A percentile compares a stretch with the other conserved stretches of the same genome.
phyloP scores from a whole-genome alignment of 192 early-diverging fungal species.

The Coemansia sp. region DNA sequence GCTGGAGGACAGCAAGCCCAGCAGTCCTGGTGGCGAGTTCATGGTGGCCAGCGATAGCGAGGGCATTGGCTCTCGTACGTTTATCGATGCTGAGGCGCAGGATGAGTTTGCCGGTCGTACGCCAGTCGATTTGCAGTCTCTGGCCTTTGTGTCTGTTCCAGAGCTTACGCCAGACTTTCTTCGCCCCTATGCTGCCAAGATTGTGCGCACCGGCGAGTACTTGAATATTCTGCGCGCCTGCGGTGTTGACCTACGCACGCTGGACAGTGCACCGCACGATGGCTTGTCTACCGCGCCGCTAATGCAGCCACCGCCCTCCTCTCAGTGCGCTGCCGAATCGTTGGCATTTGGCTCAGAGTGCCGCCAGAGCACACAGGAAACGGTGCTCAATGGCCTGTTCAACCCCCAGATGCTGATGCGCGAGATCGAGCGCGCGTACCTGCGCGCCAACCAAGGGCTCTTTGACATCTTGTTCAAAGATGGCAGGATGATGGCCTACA shows the following conservation, averaged over 20 bases:
- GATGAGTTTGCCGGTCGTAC: slow-evolving; percentile 10
- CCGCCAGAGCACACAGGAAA: slow-evolving; percentile 2
- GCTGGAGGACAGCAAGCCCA: slow-evolving; percentile 69
- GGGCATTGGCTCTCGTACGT: slow-evolving; percentile 65
- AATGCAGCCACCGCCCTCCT: neutral
- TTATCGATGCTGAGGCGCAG: slow-evolving; percentile 67
- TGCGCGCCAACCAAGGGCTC: slow-evolving; percentile 84
- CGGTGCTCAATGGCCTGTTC: slow-evolving; percentile 25
- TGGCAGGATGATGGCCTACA: slow-evolving; percentile 72
- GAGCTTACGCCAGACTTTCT: slow-evolving; percentile 75
- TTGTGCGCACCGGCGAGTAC: slow-evolving; percentile 93
- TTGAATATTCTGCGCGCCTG: slow-evolving; percentile 92
- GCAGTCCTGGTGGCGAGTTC: slow-evolving; percentile 78
- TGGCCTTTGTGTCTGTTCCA: slow-evolving; percentile 31
- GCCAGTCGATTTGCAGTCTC: neutral
- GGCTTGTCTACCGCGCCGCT: neutral
- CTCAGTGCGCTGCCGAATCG: neutral
- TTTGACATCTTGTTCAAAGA: slow-evolving; percentile 80
- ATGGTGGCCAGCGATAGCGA: slow-evolving; percentile 80
- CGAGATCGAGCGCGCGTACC: slow-evolving; percentile 85
- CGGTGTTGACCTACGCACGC: slow-evolving; percentile 43
- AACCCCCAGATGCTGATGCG: slow-evolving; percentile 55
- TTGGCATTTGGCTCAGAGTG: neutral
- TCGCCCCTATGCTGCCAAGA: slow-evolving; percentile 73
- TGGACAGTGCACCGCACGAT: slow-evolving; percentile 14